Percentiles rank a stretch among this genome's conserved stretches.
Evolutionary conservation across 768 basidiomycete species (phyloP).

Genomic region (Chlorophyllum brunneum): DNA sequence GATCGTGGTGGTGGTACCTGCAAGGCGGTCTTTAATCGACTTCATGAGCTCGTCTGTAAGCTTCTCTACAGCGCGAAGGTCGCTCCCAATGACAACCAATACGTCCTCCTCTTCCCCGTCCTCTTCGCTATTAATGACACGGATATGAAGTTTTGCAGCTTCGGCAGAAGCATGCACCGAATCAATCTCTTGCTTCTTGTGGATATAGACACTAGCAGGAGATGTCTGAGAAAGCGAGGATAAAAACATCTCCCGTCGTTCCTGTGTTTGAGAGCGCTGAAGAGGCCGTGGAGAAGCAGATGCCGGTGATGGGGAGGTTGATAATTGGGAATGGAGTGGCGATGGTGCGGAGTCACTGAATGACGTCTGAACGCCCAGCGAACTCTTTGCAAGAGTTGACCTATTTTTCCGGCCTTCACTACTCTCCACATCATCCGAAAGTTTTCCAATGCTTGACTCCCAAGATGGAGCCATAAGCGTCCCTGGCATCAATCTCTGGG

Average conservation of each 20-base stretch:
- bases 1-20: constrained; percentile 18
- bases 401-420: constrained; percentile 17
- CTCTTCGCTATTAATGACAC: constrained; percentile 33
- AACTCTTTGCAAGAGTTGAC: constrained; percentile 19
- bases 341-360: background rate
- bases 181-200: constrained; percentile 42
- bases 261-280: constrained; percentile 45
- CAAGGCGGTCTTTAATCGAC: constrained; percentile 9
- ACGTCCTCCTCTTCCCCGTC: constrained; percentile 34
- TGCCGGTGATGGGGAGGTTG: constrained; percentile 16
- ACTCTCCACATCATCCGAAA: constrained; percentile 11
- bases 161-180: constrained; percentile 36
- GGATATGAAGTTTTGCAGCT: constrained; percentile 39
- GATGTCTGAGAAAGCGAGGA: constrained; percentile 38
- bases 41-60: constrained; percentile 31
- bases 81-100: constrained; percentile 52
- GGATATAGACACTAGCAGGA: constrained; percentile 45
- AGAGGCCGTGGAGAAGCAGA: constrained; percentile 27
- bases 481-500: constrained; percentile 50
- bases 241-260: constrained; percentile 50
- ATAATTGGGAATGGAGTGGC: constrained; percentile 15
- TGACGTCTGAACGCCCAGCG: constrained; percentile 6
- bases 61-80: constrained; percentile 40
- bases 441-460: constrained; percentile 32
- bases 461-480: constrained; percentile 48